Percentiles rank a stretch among this genome's conserved stretches.
These are phyloP conservation scores for Abrus pulchellus DNA, from an alignment of 306 rosid species.

Conservation along the genomic window DNA sequence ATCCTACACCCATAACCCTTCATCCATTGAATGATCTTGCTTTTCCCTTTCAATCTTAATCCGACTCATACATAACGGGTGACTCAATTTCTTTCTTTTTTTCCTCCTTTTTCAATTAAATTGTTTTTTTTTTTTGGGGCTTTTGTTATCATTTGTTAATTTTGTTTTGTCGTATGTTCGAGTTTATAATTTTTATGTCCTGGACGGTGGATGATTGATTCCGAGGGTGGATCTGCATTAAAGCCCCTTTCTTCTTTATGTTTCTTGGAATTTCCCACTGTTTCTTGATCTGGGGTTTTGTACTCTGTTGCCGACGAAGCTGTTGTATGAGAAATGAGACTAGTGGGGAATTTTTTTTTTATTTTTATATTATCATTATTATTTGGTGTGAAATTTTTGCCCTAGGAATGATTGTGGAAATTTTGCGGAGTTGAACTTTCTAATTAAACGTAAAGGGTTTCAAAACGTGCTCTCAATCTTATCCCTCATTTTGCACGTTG, in stretches of 20 bases:
- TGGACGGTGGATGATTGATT: background rate
- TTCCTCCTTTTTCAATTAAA: background rate
- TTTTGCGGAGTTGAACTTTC: background rate
- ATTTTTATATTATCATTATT: too few species aligned
- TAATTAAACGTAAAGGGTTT: background rate
- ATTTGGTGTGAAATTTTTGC: background rate
- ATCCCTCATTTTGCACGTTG: background rate
- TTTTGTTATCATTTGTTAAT: background rate
- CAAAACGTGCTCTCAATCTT: background rate
- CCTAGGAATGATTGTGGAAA: background rate
- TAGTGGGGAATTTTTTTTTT: background rate
- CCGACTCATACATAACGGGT: conserved; percentile 46
- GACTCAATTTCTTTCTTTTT: background rate
- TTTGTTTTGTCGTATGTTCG: background rate
- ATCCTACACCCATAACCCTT: conserved; percentile 38
- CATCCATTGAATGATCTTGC: background rate
- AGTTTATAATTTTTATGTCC: background rate
- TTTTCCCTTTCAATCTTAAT: conserved; percentile 3
- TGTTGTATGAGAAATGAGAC: conserved; percentile 18
- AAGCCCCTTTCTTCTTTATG: conserved; percentile 28
- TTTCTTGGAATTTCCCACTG: background rate
- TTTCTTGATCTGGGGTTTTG: conserved; percentile 29
- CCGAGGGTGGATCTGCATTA: conserved; percentile 42
- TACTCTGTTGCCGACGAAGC: background rate
- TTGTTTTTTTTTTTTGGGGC: background rate